These are phyloP conservation scores for Syzygium aqueum DNA, from an alignment of 345 rosid species.

Conservation along the genomic window DNA sequence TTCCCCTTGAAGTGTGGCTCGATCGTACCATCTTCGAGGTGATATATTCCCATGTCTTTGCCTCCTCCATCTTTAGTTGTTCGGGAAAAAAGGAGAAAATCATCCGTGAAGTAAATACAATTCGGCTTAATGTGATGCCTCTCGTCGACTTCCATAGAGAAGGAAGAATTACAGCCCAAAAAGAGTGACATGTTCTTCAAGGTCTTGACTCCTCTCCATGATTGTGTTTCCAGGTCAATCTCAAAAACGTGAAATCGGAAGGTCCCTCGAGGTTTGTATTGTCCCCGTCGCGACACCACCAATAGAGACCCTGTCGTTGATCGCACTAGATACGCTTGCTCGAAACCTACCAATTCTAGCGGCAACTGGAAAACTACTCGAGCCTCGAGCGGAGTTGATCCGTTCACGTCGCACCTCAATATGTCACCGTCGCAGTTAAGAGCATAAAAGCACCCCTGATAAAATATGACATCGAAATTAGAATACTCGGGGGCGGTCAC, in stretches of 20 bases:
- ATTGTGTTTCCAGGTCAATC: neutral
- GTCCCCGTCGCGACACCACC: neutral
- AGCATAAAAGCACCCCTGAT: neutral
- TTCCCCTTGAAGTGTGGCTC: no score
- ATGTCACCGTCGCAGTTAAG: neutral
- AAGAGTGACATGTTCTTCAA: neutral
- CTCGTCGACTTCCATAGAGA: neutral
- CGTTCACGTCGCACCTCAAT: neutral
- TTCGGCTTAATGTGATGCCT: neutral
- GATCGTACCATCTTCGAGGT: no score
- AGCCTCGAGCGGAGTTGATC: neutral
- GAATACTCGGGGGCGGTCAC: neutral
- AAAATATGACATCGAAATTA: neutral
- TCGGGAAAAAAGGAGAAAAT: no score
- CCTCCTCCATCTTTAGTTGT: no score
- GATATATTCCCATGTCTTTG: no score
- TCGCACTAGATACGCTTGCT: neutral
- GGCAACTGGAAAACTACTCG: neutral
- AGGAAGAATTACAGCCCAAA: neutral
- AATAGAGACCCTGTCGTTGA: neutral
- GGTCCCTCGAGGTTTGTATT: neutral
- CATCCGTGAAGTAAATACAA: neutral
- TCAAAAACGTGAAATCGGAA: neutral
- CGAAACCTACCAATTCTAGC: rapidly evolving
- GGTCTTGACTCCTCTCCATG: neutral